phyloP scores from a whole-genome alignment of 2,329 filamentous ascomycete genomes.

The Macrophomina pseudophaseolina region DNA sequence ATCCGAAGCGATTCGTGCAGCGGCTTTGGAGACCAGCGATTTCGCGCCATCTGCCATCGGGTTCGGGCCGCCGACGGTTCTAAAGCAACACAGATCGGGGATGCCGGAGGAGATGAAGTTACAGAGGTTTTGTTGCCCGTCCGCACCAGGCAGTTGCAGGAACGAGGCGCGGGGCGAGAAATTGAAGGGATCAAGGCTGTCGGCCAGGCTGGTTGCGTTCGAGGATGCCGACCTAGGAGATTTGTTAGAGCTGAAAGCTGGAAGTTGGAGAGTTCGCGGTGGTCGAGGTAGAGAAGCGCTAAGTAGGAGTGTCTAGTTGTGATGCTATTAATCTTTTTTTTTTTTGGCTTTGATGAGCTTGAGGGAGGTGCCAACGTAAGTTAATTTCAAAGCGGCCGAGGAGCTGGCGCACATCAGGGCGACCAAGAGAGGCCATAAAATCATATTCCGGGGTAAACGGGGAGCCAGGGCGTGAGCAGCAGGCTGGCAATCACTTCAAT shows the following conservation, averaged over 20 bases:
- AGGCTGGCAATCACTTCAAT: too few relatives aligned
- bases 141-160: slow-evolving; percentile 33
- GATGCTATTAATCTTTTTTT: slow-evolving; percentile 50
- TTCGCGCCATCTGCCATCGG: not conserved
- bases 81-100: slow-evolving; percentile 30
- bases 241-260: slow-evolving; percentile 43
- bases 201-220: slow-evolving; percentile 46
- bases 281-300: slow-evolving; percentile 55
- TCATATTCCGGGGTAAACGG: too few relatives aligned
- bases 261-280: slow-evolving; percentile 48
- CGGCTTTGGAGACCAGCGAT: not conserved
- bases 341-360: slow-evolving; percentile 44
- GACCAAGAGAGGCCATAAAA: too few relatives aligned
- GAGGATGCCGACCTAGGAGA: slow-evolving; percentile 48
- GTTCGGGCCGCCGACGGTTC: slow-evolving; percentile 28
- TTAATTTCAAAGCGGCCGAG: too few relatives aligned
- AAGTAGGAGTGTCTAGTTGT: slow-evolving; percentile 46
- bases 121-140: not conserved
- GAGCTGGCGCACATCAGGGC: too few relatives aligned
- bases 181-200: slow-evolving; percentile 35
- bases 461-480: too few relatives aligned
- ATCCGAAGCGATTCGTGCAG: not conserved
- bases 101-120: slow-evolving; percentile 27
- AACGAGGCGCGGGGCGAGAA: slow-evolving; percentile 36
- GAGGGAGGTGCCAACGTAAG: slow-evolving; percentile 25